Evolutionary conservation across 305 asterid species (phyloP).

Genomic region (Solanum aculeatissimum): DNA sequence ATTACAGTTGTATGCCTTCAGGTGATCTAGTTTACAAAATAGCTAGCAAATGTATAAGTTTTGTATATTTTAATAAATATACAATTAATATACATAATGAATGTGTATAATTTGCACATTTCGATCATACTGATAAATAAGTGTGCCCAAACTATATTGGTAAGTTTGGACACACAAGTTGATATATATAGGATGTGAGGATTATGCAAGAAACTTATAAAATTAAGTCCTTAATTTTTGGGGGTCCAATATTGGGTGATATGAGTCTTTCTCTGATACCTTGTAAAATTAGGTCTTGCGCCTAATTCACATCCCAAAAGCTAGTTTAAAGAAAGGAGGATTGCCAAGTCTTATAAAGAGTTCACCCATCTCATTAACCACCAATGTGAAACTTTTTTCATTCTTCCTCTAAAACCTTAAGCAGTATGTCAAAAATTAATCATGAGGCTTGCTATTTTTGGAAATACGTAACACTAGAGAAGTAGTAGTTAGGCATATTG

Average conservation of each 20-base stretch:
- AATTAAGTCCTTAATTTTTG: no score
- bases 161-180: neutral
- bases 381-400: no score
- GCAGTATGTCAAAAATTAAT: neutral
- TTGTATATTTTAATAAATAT: neutral
- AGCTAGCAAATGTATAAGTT: neutral
- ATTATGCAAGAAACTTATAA: neutral
- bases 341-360: no score
- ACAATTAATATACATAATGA: neutral
- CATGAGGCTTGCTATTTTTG: neutral
- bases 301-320: no score
- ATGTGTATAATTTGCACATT: neutral
- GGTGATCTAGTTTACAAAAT: neutral
- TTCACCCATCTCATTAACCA: no score
- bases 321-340: no score
- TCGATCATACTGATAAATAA: no score
- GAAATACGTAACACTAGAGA: neutral
- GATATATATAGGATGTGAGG: neutral
- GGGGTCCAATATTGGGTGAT: no score
- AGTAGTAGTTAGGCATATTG: neutral
- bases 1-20: neutral
- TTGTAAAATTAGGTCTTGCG: no score
- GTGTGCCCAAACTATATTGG: neutral
- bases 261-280: no score
- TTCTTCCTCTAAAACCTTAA: no score